Percentiles rank a stretch among this genome's conserved stretches.
Evolutionary conservation across 1,284 basidiomycete genomes (phyloP).

Genomic region (Leccinum subrobustum): DNA sequence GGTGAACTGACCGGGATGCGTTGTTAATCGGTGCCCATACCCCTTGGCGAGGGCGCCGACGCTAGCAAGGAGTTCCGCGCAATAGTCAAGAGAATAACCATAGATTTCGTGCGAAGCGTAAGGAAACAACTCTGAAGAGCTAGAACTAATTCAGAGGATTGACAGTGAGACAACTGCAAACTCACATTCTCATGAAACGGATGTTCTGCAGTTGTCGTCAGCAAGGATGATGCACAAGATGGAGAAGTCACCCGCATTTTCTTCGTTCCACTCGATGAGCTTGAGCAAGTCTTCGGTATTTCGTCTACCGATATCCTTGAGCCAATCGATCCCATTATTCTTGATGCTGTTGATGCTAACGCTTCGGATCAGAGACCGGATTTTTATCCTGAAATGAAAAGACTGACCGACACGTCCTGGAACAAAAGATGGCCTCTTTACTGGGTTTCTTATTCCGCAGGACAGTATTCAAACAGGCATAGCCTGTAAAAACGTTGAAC

Average conservation of each 20-base stretch:
- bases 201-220: slow-evolving; percentile 46
- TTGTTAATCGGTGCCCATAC: slow-evolving; percentile 80
- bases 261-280: slow-evolving; percentile 85
- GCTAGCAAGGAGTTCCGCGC: slow-evolving; percentile 39
- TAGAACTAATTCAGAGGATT: slow-evolving; percentile 7
- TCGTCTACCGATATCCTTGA: slow-evolving; percentile 74
- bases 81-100: slow-evolving; percentile 76
- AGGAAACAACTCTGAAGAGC: slow-evolving; percentile 88
- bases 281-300: slow-evolving; percentile 72
- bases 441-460: slow-evolving; percentile 69
- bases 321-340: slow-evolving; percentile 80
- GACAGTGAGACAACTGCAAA: background rate
- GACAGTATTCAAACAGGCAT: slow-evolving; percentile 86
- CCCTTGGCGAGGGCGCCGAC: slow-evolving; percentile 75
- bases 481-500: slow-evolving; percentile 37
- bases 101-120: slow-evolving; percentile 82
- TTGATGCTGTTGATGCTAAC: slow-evolving; percentile 71
- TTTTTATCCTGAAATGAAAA: background rate
- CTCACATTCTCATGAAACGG: slow-evolving; percentile 68
- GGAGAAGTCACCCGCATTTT: slow-evolving; percentile 46
- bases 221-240: background rate
- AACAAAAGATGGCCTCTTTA: slow-evolving; percentile 67
- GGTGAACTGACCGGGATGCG: slow-evolving; percentile 87
- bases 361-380: background rate
- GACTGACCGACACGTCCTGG: slow-evolving; percentile 60